Evolutionary conservation across 228 moss, liverwort and hornwort species (phyloP).

Genomic region (Sphagnum magellanicum): DNA sequence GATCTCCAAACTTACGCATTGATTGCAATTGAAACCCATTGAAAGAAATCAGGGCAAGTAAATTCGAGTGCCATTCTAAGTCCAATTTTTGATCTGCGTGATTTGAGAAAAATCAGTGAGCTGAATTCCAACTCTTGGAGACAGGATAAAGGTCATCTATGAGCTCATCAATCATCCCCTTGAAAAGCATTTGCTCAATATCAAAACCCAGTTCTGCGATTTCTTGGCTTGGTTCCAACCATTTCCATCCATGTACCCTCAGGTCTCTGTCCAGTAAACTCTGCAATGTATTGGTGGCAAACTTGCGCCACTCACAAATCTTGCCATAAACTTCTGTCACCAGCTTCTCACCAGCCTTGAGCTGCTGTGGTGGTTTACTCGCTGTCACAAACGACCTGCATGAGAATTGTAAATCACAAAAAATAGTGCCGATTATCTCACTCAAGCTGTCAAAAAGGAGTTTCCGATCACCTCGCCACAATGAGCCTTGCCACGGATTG

Average conservation of each 20-base stretch:
- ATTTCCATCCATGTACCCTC: constrained; percentile 8
- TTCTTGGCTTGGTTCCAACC: constrained; percentile 16
- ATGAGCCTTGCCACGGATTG: constrained; percentile 9
- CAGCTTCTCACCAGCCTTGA: constrained; percentile 20
- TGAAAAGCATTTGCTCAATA: constrained; percentile 30
- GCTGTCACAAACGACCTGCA: constrained; percentile 5
- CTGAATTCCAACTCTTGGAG: too few species aligned
- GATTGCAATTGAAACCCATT: too few species aligned
- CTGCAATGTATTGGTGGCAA: constrained; percentile 7
- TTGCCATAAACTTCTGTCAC: constrained; percentile 29
- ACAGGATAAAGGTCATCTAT: constrained; percentile 17
- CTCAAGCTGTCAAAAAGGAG: constrained; percentile 29
- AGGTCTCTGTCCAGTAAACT: constrained; percentile 25
- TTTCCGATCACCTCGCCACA: constrained; percentile 20
- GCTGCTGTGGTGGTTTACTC: constrained; percentile 6
- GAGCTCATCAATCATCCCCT: constrained; percentile 26
- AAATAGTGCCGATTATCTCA: constrained; percentile 12
- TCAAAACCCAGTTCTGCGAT: constrained; percentile 19
- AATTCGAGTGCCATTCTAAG: too few species aligned
- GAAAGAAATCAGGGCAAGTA: too few species aligned
- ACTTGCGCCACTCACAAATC: constrained; percentile 34
- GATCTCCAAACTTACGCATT: too few species aligned
- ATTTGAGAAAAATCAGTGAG: too few species aligned
- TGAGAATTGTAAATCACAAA: background rate
- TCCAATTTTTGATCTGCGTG: too few species aligned